Percentiles rank a stretch among this genome's conserved stretches.
Conservation (phyloP, 2,329 filamentous ascomycete species). For the Zymoseptoria passerinii region DNA sequence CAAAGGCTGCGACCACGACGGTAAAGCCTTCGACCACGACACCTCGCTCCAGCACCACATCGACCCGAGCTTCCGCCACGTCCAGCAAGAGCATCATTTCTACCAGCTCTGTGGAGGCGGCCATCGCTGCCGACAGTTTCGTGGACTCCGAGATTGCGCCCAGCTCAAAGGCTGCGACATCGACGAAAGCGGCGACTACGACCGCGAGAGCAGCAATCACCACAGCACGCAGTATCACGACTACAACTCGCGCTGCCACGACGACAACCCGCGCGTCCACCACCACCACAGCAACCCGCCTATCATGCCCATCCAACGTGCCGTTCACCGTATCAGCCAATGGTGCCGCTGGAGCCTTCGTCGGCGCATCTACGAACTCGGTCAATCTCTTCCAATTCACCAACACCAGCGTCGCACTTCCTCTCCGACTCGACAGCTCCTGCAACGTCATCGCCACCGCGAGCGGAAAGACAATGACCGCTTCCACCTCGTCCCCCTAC, state of each 20-base stretch:
- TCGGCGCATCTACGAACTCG: background rate
- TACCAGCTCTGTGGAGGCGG: background rate
- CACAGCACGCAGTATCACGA: background rate
- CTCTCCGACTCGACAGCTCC: slow-evolving; percentile 15
- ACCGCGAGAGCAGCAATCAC: background rate
- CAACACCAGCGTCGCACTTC: background rate
- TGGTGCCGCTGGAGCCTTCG: background rate
- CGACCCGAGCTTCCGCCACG: background rate
- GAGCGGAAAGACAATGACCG: background rate
- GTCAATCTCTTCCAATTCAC: background rate
- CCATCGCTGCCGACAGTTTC: background rate
- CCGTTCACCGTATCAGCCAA: background rate
- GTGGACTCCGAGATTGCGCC: background rate
- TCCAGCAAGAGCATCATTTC: background rate
- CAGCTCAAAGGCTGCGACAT: background rate
- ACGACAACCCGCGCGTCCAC: background rate
- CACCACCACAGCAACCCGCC: background rate
- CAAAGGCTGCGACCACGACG: background rate
- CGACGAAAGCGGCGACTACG: background rate
- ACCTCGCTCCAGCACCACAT: background rate
- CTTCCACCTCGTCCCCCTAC: background rate
- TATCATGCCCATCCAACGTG: background rate
- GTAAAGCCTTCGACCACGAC: background rate
- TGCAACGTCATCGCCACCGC: background rate
- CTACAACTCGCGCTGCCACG: background rate